Percentiles rank a stretch among this genome's conserved stretches.
phyloP scores from a whole-genome alignment of 148 eudicot species.

The Silene latifolia region DNA sequence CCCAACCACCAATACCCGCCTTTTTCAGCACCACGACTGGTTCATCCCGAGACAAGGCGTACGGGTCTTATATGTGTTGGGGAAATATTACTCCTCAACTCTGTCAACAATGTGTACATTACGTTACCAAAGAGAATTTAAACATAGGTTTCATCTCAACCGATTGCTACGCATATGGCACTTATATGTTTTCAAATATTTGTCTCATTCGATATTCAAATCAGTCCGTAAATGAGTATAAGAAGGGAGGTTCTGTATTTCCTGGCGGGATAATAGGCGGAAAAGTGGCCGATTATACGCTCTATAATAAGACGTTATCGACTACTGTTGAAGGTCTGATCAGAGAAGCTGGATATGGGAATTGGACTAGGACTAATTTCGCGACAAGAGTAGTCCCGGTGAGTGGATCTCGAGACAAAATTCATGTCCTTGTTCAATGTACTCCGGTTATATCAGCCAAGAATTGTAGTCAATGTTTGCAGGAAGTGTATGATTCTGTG shows the following conservation, averaged over 20 bases:
- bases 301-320: slow-evolving; percentile 20
- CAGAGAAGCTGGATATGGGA: slow-evolving; percentile 1
- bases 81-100: neutral
- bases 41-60: slow-evolving; percentile 1
- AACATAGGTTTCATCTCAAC: neutral
- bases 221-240: neutral
- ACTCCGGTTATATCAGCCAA: slow-evolving; percentile 10
- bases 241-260: neutral
- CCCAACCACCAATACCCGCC: neutral
- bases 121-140: neutral
- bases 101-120: slow-evolving; percentile 15
- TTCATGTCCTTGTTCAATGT: slow-evolving; percentile 13
- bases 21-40: slow-evolving; percentile 19
- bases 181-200: neutral
- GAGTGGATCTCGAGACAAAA: neutral
- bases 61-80: slow-evolving; percentile 22
- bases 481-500: slow-evolving; percentile 7
- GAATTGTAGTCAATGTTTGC: slow-evolving; percentile 12
- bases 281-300: neutral
- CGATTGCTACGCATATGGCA: neutral
- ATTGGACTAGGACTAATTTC: slow-evolving; percentile 17
- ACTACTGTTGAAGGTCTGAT: slow-evolving; percentile 6
- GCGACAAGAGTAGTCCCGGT: slow-evolving; percentile 14
- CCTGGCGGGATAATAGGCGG: neutral
- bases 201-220: slow-evolving; percentile 27